Evolutionary conservation across 169 alveolate genomes (phyloP), one percentile per base, ranked within the genome.

Genomic region (Cystoisospora suis): DNA sequence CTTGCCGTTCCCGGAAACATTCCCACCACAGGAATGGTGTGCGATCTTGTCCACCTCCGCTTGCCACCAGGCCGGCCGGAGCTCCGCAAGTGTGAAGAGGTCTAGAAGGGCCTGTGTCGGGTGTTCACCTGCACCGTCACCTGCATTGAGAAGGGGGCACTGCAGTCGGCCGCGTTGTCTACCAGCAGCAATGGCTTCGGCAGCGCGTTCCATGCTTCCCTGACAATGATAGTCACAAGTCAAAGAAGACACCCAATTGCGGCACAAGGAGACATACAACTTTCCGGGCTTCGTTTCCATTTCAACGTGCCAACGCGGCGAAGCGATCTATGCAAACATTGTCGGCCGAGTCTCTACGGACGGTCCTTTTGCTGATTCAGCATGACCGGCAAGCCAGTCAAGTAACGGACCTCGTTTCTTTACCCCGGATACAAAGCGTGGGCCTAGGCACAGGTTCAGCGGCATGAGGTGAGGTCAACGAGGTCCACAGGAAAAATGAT

Each of bases 101-200:
- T 96, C 97, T 27, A 95, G 92, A 38, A 96, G 94, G 3, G 97
- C 96, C 89, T 96, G 97, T 23, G 97, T 95, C 34, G 97, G 97
- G 91, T 96, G 97, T 90, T 96, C 97, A 5, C 97, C 97, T 5
- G 95, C 70, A 45, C 97, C 97, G 75, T 95, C 96, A 38, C 97
- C 97, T 4, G 96, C 97, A 56, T 34, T 40, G 49, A 87, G 69
- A 47, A 86, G 36, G 29, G 44, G 12, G 72, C 65, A 40, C 7
- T 20, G 40, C 34, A n/a, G 40, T 44, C 47, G 29, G 15, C 47
- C 70, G n/a, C n/a, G n/a, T 34, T 3, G 32, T 34, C 72, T 29
- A 29, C 15, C 56, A 17, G 27, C 29, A 4, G 42, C 42, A 29
- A 72, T 34, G 1, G 49, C 70, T 29, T 7, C 46, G 38, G 75